Evolutionary conservation across 1,139 yeast genomes (phyloP).

Genomic region (Hyphopichia fennica): DNA sequence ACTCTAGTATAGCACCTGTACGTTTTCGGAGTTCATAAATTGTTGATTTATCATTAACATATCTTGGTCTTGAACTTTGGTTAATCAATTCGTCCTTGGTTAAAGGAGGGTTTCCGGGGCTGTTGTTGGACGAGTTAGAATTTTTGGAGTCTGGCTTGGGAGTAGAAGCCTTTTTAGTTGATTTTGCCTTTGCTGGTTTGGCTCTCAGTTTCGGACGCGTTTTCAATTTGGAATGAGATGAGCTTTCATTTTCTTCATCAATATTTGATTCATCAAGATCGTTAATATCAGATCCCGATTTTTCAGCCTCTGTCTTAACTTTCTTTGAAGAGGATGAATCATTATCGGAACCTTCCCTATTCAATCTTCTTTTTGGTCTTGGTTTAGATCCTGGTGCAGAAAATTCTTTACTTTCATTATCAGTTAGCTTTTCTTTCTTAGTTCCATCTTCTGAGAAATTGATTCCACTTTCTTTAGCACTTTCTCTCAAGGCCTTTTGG

Average conservation of each 20-base stretch:
- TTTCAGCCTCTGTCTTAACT: conserved; percentile 13
- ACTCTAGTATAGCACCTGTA: conserved; percentile 87
- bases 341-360: conserved; percentile 11
- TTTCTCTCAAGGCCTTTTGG: conserved; percentile 69
- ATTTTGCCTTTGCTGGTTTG: conserved; percentile 10
- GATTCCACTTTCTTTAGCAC: conserved; percentile 49
- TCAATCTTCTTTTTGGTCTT: conserved; percentile 14
- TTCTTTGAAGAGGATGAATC: conserved; percentile 6
- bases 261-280: conserved; percentile 14
- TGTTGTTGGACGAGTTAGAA: conserved; percentile 6
- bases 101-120: conserved; percentile 10
- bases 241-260: conserved; percentile 17
- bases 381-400: conserved; percentile 3
- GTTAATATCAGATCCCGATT: conserved; percentile 8
- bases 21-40: conserved; percentile 83
- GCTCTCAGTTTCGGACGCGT: conserved; percentile 7
- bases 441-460: conserved; percentile 8
- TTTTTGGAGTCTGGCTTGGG: conserved; percentile 13
- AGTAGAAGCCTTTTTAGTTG: conserved; percentile 10
- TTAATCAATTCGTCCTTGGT: conserved; percentile 46
- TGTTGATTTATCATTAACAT: conserved; percentile 73
- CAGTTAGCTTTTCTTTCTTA: conserved; percentile 10
- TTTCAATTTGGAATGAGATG: conserved; percentile 3
- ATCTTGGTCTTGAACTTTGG: conserved; percentile 78
- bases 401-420: conserved; percentile 9